phyloP scores from a whole-genome alignment of 1,139 yeast species.

The Taphrina flavorubra region DNA sequence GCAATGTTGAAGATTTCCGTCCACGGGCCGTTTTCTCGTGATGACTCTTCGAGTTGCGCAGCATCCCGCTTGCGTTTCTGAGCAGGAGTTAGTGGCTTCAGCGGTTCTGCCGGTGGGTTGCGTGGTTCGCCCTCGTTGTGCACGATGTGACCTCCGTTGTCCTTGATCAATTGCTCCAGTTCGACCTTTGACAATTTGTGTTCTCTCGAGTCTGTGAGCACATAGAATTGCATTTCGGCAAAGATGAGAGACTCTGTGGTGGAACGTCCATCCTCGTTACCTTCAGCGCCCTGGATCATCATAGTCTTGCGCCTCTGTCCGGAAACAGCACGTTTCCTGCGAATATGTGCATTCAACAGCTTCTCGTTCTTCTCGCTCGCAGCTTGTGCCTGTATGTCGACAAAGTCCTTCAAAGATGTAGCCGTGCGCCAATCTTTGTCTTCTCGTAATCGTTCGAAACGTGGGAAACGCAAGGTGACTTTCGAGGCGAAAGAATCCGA shows the following conservation, averaged over 20 bases:
- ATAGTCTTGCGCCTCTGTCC: slow-evolving; percentile 16
- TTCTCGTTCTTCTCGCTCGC: slow-evolving; percentile 43
- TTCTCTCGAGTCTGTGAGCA: slow-evolving; percentile 48
- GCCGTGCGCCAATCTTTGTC: slow-evolving; percentile 70
- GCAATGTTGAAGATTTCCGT: slow-evolving; percentile 55
- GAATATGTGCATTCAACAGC: slow-evolving; percentile 34
- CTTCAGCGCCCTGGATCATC: slow-evolving; percentile 28
- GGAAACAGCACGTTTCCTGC: slow-evolving; percentile 10
- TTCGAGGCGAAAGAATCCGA: slow-evolving; percentile 65
- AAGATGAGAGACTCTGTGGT: slow-evolving; percentile 45
- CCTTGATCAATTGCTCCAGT: slow-evolving; percentile 54
- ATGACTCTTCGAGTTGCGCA: not conserved
- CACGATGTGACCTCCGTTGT: slow-evolving; percentile 50
- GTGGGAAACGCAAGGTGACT: slow-evolving; percentile 75
- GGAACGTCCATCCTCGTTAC: not conserved
- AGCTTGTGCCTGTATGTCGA: slow-evolving; percentile 45
- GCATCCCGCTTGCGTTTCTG: slow-evolving; percentile 9
- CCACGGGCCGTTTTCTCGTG: not conserved
- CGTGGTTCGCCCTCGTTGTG: slow-evolving; percentile 45
- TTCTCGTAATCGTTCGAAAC: slow-evolving; percentile 68
- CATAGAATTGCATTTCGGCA: slow-evolving; percentile 47
- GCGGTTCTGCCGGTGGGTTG: not conserved
- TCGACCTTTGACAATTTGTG: slow-evolving; percentile 53
- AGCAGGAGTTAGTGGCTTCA: not conserved
- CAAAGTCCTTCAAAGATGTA: slow-evolving; percentile 57